Evolutionary conservation across 2,329 filamentous ascomycete genomes (phyloP), one percentile per base, ranked within the genome.

Genomic region (Lachnellula cervina): DNA sequence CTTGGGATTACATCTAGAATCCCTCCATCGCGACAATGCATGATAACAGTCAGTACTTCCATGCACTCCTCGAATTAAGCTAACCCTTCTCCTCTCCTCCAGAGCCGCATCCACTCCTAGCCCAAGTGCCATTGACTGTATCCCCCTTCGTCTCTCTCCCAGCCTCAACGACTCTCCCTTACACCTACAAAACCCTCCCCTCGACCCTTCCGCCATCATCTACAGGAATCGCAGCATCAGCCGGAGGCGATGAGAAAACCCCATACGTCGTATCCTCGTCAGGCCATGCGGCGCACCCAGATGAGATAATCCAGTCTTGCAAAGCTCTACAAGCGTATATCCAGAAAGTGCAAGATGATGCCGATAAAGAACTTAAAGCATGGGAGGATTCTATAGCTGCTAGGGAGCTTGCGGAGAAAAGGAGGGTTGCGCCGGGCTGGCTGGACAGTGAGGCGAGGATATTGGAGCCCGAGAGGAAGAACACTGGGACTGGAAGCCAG

Each of bases 131-230:
- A 32, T 77, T 99, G 54, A 95, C 91, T 49, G 91, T 97, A 45
- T 97, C 93, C 3, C 94, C 94, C 25, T 97, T 97, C 76, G 84
- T 97, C 66, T 88, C 87, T 58, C 86, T 99, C 34, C 94, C 94
- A 11, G 87, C 89, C 32, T 88, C 93, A 25, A 89, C 92, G 19
- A 96, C 92, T 0, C 83, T 99, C 7, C 93, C 94, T 23, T 97
- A 97, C 77, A 96, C 90, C 64, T 97, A 97, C 80, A 93, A 92
- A 70, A 81, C 85, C 11, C 87, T 97, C 69, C 90, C 93, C 0
- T 93, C 90, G 0, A 88, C 90, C 2, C 82, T 97, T 0, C 93
- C 94, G 0, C 84, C 84, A 1, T 88, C 89, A 1, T 79, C 83
- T 35, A 81, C 84, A 7, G 79, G 80, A 56, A 75, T 80, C 56